Conservation (phyloP, 2,329 filamentous ascomycete genomes). For the Ascochyta viciae-villosae region DNA sequence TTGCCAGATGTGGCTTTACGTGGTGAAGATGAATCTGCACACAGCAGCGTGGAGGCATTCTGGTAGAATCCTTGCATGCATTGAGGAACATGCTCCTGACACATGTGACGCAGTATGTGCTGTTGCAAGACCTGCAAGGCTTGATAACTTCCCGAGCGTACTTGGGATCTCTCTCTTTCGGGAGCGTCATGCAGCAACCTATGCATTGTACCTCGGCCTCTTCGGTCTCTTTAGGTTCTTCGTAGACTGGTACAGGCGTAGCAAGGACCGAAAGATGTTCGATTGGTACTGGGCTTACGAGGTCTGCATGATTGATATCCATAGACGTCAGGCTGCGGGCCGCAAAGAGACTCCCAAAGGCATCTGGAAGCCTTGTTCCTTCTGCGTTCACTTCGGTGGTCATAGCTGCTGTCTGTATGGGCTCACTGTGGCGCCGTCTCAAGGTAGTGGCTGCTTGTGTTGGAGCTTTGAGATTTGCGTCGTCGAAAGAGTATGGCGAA, state of each 20-base stretch:
- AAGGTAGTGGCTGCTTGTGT: neutral
- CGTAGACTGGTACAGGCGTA: neutral
- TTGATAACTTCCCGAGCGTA: slow-evolving; percentile 17
- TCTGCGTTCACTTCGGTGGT: slow-evolving; percentile 3
- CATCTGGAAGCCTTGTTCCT: neutral
- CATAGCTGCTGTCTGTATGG: slow-evolving; percentile 2
- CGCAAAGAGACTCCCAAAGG: slow-evolving; percentile 13
- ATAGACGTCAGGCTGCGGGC: slow-evolving; percentile 21
- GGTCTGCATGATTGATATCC: neutral
- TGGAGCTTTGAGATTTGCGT: slow-evolving; percentile 12
- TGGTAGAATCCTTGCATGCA: slow-evolving; percentile 48
- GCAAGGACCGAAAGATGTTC: neutral
- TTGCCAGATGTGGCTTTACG: slow-evolving; percentile 44
- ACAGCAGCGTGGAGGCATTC: slow-evolving; percentile 59
- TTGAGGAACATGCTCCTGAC: slow-evolving; percentile 52
- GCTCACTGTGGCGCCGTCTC: slow-evolving; percentile 26
- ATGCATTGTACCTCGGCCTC: slow-evolving; percentile 25
- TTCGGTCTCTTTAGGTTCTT: neutral
- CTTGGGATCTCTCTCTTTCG: slow-evolving; percentile 11
- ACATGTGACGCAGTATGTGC: slow-evolving; percentile 47
- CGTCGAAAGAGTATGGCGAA: slow-evolving; percentile 13
- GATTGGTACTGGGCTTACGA: neutral
- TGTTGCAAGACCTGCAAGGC: slow-evolving; percentile 45
- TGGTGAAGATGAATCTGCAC: slow-evolving; percentile 52
- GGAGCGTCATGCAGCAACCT: slow-evolving; percentile 29